phyloP scores from a whole-genome alignment of 352 stramenopile species.

The Detonula confervacea region DNA sequence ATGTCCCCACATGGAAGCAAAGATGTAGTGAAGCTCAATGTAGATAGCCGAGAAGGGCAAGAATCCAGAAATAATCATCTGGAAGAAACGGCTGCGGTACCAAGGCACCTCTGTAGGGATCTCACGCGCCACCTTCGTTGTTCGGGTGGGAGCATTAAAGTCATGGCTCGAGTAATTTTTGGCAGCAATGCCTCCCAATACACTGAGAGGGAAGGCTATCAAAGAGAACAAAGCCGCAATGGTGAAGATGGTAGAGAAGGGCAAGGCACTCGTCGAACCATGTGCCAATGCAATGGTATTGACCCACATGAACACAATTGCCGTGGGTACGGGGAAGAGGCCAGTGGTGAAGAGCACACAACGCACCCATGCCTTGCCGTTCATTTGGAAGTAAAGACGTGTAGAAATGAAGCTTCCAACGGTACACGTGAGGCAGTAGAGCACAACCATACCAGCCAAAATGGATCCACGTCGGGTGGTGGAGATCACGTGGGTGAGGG shows the following conservation, averaged over 20 bases:
- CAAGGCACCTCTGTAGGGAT: conserved; percentile 90
- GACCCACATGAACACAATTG: conserved; percentile 92
- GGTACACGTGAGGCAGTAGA: conserved; percentile 93
- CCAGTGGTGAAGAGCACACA: conserved; percentile 92
- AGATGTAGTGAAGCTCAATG: conserved; percentile 99
- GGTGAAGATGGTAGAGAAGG: conserved; percentile 95
- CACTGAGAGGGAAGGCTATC: conserved; percentile 91
- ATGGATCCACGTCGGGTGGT: conserved; percentile 90
- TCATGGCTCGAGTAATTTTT: conserved; percentile 89
- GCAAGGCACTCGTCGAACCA: conserved; percentile 94
- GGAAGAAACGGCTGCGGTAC: conserved; percentile 88
- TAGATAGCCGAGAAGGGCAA: conserved; percentile 98
- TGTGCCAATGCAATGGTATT: conserved; percentile 95
- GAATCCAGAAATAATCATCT: conserved; percentile 94
- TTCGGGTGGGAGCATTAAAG: conserved; percentile 94
- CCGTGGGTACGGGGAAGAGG: conserved; percentile 91
- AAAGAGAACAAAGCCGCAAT: conserved; percentile 92
- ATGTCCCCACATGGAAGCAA: conserved; percentile 97
- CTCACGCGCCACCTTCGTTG: conserved; percentile 94
- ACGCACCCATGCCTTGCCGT: conserved; percentile 93
- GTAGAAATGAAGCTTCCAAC: conserved; percentile 93
- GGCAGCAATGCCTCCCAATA: conserved; percentile 94
- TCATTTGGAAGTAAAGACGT: conserved; percentile 93
- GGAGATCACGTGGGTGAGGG: conserved; percentile 91
- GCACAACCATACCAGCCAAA: conserved; percentile 92